These are phyloP conservation scores for Paraphoma chrysanthemicola DNA, from an alignment of 2,329 filamentous ascomycete genomes.

Conservation along the genomic window DNA sequence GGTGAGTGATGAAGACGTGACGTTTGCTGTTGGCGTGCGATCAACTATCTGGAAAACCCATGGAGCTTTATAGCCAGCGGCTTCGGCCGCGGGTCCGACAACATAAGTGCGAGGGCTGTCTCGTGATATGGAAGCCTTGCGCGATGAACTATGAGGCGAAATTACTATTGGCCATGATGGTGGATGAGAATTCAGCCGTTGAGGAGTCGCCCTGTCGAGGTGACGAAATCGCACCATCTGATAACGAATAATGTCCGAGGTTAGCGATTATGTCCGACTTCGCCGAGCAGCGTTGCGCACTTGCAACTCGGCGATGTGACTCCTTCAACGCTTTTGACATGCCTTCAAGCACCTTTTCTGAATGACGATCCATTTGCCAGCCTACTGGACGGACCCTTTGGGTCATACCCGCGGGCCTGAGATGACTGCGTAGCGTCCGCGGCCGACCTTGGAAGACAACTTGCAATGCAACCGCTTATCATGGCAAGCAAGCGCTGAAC, in stretches of 20 bases:
- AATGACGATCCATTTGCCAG: no score
- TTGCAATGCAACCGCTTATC: no score
- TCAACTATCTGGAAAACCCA: background rate
- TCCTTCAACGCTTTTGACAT: background rate
- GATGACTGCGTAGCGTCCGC: no score
- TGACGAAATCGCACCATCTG: background rate
- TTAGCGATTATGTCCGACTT: constrained; percentile 9
- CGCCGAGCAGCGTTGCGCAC: constrained; percentile 11
- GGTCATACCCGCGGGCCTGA: no score
- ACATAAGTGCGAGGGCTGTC: background rate
- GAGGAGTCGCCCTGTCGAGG: background rate
- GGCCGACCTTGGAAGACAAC: no score
- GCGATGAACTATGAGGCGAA: background rate
- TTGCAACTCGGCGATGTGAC: background rate
- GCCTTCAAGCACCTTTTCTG: no score
- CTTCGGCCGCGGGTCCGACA: background rate
- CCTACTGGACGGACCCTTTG: no score
- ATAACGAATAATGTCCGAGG: background rate
- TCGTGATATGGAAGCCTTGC: constrained; percentile 4
- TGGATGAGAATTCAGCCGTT: constrained; percentile 11
- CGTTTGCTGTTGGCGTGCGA: background rate
- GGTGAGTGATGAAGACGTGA: background rate
- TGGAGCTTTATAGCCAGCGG: constrained; percentile 7
- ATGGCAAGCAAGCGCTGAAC: no score
- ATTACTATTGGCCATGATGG: background rate